Evolutionary conservation across 2,329 filamentous ascomycete species (phyloP).

Genomic region (Neocucurbitaria cava): DNA sequence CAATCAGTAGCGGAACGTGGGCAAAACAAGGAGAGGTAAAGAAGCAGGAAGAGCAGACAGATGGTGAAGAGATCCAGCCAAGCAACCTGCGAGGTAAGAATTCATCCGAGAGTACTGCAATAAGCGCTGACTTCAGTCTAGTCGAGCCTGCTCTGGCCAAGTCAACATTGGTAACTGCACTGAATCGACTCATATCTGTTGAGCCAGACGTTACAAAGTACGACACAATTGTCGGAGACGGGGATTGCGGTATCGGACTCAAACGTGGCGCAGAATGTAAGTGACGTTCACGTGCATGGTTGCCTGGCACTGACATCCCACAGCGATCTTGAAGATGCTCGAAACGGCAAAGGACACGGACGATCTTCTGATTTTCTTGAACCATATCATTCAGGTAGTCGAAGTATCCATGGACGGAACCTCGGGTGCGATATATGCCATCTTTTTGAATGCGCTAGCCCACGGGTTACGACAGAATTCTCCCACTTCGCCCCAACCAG

Average conservation of each 20-base stretch:
- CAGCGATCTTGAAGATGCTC: slow-evolving; percentile 53
- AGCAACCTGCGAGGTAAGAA: slow-evolving; percentile 60
- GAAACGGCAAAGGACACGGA: slow-evolving; percentile 54
- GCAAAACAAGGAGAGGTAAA: slow-evolving; percentile 54
- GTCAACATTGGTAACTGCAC: slow-evolving; percentile 61
- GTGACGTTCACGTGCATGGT: slow-evolving; percentile 42
- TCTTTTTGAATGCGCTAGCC: slow-evolving; percentile 87
- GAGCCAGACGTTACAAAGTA: slow-evolving; percentile 72
- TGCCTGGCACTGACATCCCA: slow-evolving; percentile 30
- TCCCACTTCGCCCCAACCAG: slow-evolving; percentile 51
- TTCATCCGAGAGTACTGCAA: not conserved
- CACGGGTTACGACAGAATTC: slow-evolving; percentile 68
- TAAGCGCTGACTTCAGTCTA: slow-evolving; percentile 30
- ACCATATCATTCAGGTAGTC: slow-evolving; percentile 67
- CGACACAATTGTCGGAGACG: slow-evolving; percentile 86
- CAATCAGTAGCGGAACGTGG: slow-evolving; percentile 67
- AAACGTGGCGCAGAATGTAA: slow-evolving; percentile 81
- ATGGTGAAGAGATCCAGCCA: slow-evolving; percentile 55
- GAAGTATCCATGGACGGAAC: slow-evolving; percentile 78
- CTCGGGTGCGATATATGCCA: slow-evolving; percentile 79
- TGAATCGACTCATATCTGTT: slow-evolving; percentile 68
- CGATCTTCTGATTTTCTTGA: slow-evolving; percentile 67
- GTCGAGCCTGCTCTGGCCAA: slow-evolving; percentile 61
- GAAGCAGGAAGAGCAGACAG: slow-evolving; percentile 50
- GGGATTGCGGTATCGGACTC: slow-evolving; percentile 86